Evolutionary conservation across 331 rosid species (phyloP).

Genomic region (Quercus lobata): DNA sequence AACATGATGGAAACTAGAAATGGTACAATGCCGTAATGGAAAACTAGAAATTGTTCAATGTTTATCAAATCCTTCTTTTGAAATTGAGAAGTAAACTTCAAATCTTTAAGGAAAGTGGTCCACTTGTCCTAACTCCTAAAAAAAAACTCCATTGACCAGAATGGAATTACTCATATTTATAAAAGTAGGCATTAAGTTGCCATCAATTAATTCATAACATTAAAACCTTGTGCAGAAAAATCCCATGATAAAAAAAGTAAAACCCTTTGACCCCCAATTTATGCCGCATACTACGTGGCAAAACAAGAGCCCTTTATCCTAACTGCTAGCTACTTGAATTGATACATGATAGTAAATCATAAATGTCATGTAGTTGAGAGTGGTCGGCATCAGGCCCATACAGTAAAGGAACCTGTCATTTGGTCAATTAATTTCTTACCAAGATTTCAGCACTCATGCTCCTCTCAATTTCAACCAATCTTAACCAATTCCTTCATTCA

Average conservation of each 20-base stretch:
- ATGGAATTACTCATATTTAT: no score
- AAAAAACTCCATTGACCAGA: background rate
- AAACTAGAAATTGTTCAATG: background rate
- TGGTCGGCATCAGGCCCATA: slow-evolving; percentile 3
- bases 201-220: background rate
- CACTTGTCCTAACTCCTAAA: background rate
- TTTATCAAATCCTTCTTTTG: no score
- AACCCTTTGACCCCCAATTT: background rate
- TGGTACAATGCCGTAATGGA: no score
- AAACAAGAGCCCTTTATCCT: slow-evolving; percentile 4
- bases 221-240: background rate
- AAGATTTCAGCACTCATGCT: background rate
- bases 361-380: slow-evolving; percentile 35
- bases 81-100: no score
- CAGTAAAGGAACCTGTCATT: slow-evolving; percentile 4
- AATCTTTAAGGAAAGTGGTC: background rate
- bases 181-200: background rate
- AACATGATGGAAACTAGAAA: background rate
- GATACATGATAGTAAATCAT: slow-evolving; percentile 2
- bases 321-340: slow-evolving; percentile 34
- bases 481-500: slow-evolving; percentile 8
- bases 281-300: slow-evolving; percentile 5
- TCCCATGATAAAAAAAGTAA: background rate
- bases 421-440: slow-evolving; percentile 14
- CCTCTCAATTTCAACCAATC: background rate